Base-by-base conservation (phyloP, 2,329 filamentous ascomycete species). In the Stagonosporopsis rhizophila region DNA sequence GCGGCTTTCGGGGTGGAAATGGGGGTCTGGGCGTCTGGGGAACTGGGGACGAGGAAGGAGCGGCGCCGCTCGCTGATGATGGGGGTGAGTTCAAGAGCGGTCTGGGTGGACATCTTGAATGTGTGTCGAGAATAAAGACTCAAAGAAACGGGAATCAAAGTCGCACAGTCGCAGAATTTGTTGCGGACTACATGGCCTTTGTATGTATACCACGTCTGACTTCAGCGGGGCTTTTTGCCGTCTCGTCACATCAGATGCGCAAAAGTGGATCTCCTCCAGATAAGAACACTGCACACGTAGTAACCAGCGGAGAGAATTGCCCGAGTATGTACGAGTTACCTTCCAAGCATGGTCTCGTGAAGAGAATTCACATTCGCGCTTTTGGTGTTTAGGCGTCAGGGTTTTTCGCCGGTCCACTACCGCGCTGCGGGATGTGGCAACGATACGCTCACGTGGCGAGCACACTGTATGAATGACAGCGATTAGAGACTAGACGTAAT, bases 221-320 rank as follows among this genome's bases (percentile, higher is more conserved):
- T 9, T 9, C 27, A 20, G 42, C 44, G 50, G 50, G 37, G 28
- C 4, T 27, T 53, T 37, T 37, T 47, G 30, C 50, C 37, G 28
- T 30, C 27, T 47, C 50, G 50, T 53, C 50, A 53, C 42, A 17
- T 19, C n/a, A 20, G 35, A 27, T 34, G 23, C 14, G 19, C 12
- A 53, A 53, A 53, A 53, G 50, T 53, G 50, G 50, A 47, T 41
- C 42, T 34, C 41, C 27, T 47, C 44, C 37, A 42, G 50, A 53
- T 47, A 53, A 46, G 42, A 47, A 14, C n/a, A 35, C n/a, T 42
- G 37, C 50, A 42, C 28, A 47, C 22, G 37, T 53, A 17, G 50
- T 37, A 53, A 28, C 50, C 17, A 47, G 35, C 50, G 50, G 50
- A 53, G 50, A 53, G 9, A 53, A 53, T 53, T 53, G 5, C 50